phyloP scores from a whole-genome alignment of 78 protist genomes.

The Abeoforma whisleri region DNA sequence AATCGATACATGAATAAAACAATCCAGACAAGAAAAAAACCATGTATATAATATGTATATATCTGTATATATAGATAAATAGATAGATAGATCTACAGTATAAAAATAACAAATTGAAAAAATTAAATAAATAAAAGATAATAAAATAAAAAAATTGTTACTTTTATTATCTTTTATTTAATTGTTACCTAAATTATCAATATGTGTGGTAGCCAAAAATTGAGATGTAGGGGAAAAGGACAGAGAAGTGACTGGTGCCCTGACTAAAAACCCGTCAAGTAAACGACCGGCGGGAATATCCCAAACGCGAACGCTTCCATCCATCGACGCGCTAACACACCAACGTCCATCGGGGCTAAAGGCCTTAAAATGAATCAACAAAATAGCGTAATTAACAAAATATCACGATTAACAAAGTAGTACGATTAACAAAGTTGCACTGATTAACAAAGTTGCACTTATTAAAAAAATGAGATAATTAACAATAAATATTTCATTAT shows the following conservation, averaged over 20 bases:
- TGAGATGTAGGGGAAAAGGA: constrained; percentile 33
- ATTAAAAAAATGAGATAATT: too few relatives aligned
- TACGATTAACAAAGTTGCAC: too few relatives aligned
- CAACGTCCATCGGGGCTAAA: constrained; percentile 42
- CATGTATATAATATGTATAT: background rate
- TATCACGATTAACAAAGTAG: background rate
- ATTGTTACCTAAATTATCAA: constrained; percentile 24
- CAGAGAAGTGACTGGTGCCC: constrained; percentile 17
- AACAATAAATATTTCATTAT: too few relatives aligned
- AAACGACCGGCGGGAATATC: constrained; percentile 42
- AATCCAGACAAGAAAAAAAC: background rate
- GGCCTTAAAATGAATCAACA: constrained; percentile 10
- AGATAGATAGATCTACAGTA: background rate
- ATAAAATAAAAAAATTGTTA: constrained; percentile 34
- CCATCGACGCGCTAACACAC: constrained; percentile 39
- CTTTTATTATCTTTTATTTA: too few relatives aligned
- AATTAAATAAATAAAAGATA: background rate
- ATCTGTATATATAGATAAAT: background rate
- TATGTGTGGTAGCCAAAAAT: constrained; percentile 45
- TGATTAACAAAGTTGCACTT: too few relatives aligned
- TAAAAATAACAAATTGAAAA: background rate
- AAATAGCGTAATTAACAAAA: background rate
- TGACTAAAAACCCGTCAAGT: constrained; percentile 41
- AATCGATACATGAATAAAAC: background rate
- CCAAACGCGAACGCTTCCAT: constrained; percentile 46